Evolutionary conservation across 306 rosid species (phyloP).

Genomic region (Albizia julibrissin): DNA sequence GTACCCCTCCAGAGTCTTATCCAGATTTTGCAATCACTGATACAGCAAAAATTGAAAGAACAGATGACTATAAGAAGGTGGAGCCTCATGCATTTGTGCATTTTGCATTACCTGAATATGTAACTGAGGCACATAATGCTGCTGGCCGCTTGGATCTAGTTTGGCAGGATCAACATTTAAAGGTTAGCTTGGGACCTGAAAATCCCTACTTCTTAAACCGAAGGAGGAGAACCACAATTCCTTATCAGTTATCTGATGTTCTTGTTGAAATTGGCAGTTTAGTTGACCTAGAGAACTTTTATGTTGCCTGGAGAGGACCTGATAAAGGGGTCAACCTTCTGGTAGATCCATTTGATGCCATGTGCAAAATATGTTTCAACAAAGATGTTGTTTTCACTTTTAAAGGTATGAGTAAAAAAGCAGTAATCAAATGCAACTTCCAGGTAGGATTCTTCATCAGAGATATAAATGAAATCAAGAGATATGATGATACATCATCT

Average conservation of each 20-base stretch:
- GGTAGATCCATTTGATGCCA: slow-evolving; percentile 64
- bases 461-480: slow-evolving; percentile 50
- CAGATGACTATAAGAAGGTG: slow-evolving; percentile 41
- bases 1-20: slow-evolving; percentile 61
- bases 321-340: slow-evolving; percentile 53
- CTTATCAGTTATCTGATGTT: slow-evolving; percentile 51
- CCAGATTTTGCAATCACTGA: slow-evolving; percentile 46
- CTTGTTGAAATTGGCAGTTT: slow-evolving; percentile 55
- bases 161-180: slow-evolving; percentile 39
- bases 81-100: slow-evolving; percentile 76
- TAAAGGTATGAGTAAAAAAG: slow-evolving; percentile 31
- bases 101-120: slow-evolving; percentile 43
- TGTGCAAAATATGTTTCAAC: slow-evolving; percentile 60
- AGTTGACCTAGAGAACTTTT: slow-evolving; percentile 43
- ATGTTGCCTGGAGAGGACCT: slow-evolving; percentile 60
- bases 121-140: slow-evolving; percentile 36
- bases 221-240: slow-evolving; percentile 55
- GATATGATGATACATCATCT: slow-evolving; percentile 35
- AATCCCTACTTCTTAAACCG: slow-evolving; percentile 49
- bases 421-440: slow-evolving; percentile 56
- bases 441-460: slow-evolving; percentile 60
- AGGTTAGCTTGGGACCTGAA: slow-evolving; percentile 57
- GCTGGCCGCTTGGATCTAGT: slow-evolving; percentile 44
- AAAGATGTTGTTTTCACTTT: slow-evolving; percentile 57
- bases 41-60: slow-evolving; percentile 6